Conservation (phyloP, 1,284 basidiomycete species). For the Rhodotorula sp. region DNA sequence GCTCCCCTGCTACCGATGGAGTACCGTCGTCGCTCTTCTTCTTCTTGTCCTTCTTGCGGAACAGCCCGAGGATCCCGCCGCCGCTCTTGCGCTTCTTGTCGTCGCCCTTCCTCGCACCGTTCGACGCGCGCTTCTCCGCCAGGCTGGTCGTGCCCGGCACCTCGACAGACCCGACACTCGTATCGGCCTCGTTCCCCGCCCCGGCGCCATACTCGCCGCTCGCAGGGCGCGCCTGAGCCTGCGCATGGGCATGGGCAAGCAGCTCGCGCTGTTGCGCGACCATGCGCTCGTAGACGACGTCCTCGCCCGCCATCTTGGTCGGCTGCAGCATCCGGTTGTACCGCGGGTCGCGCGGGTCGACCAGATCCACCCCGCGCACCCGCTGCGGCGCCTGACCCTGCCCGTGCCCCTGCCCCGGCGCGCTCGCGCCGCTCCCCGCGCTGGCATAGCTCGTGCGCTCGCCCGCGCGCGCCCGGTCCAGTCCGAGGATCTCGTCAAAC, state of each 20-base stretch:
- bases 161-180: slow-evolving; percentile 30
- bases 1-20: neutral
- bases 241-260: neutral
- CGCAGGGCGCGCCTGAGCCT: neutral
- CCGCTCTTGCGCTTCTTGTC: slow-evolving; percentile 67
- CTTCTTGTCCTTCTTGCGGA: slow-evolving; percentile 70
- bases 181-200: slow-evolving; percentile 17
- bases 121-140: neutral
- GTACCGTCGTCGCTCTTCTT: slow-evolving; percentile 58
- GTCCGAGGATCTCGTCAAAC: neutral
- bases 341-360: slow-evolving; percentile 40
- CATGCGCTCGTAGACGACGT: slow-evolving; percentile 25
- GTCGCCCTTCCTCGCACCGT: too few relatives aligned
- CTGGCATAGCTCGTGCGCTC: neutral
- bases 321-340: slow-evolving; percentile 39
- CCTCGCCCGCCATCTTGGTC: slow-evolving; percentile 30
- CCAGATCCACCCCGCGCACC: slow-evolving; percentile 39
- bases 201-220: neutral
- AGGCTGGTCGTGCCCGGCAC: neutral
- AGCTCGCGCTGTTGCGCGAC: slow-evolving; percentile 13
- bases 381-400: neutral
- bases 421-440: neutral
- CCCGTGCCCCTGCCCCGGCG: neutral
- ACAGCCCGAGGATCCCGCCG: slow-evolving; percentile 70
- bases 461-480: neutral